A percentile compares a stretch with the other conserved stretches of the same genome.
Conservation (phyloP, 2,329 filamentous ascomycete genomes). For the Ophiobolus disseminans region DNA sequence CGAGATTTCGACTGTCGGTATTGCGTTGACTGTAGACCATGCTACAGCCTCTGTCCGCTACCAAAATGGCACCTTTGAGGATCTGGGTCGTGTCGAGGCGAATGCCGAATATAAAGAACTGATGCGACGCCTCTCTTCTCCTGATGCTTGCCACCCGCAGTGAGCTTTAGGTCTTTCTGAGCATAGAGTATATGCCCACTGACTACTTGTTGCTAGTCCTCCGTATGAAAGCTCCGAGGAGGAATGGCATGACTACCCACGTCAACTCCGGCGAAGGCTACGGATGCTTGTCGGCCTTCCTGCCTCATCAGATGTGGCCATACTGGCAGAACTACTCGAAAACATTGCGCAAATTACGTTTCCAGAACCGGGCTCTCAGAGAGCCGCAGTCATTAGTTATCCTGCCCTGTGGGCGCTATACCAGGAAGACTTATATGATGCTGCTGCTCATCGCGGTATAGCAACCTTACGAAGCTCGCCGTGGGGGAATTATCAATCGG, state of each 20-base stretch:
- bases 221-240: not conserved
- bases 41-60: not conserved
- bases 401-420: not conserved
- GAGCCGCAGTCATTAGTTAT: not conserved
- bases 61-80: not conserved
- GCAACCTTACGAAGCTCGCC: no score
- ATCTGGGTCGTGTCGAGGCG: not conserved
- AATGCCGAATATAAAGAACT: not conserved
- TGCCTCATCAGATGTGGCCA: not conserved
- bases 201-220: not conserved
- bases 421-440: not conserved
- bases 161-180: not conserved
- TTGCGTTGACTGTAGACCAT: not conserved
- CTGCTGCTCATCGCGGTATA: not conserved
- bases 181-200: not conserved
- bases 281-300: not conserved
- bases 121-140: not conserved
- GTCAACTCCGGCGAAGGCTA: not conserved
- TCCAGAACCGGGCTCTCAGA: no score
- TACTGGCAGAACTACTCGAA: not conserved
- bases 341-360: not conserved
- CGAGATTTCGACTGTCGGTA: no score
- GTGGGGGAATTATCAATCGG: no score
- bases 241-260: not conserved
- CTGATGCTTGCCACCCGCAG: not conserved